These are phyloP conservation scores for Ustilago trichophora DNA, from an alignment of 1,284 basidiomycete genomes.

Conservation along the genomic window DNA sequence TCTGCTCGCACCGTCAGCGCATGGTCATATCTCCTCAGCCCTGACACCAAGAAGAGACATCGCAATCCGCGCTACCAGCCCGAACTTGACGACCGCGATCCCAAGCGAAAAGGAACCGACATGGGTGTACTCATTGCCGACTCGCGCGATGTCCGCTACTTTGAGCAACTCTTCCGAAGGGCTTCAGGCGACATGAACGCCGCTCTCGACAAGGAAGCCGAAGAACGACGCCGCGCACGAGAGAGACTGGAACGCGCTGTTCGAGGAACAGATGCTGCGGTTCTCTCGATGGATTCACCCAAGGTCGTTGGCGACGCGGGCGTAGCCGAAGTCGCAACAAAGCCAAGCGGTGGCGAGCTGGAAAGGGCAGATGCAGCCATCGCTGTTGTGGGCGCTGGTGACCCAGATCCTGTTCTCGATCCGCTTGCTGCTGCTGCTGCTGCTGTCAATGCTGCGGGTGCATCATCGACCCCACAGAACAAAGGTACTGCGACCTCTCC, in stretches of 20 bases:
- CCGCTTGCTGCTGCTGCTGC: slow-evolving; percentile 19
- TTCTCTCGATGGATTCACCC: slow-evolving; percentile 4
- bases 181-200: slow-evolving; percentile 46
- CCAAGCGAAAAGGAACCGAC: slow-evolving; percentile 66
- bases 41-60: slow-evolving; percentile 61
- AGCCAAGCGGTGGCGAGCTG: slow-evolving; percentile 22
- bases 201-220: slow-evolving; percentile 39
- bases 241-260: slow-evolving; percentile 42
- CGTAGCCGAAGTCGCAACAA: background rate
- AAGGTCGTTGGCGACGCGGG: background rate
- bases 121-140: slow-evolving; percentile 63
- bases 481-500: slow-evolving; percentile 4
- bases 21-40: slow-evolving; percentile 70
- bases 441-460: no score
- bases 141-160: slow-evolving; percentile 50
- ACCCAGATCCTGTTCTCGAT: slow-evolving; percentile 35
- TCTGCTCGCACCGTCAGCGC: slow-evolving; percentile 72
- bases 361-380: slow-evolving; percentile 23
- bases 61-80: slow-evolving; percentile 78
- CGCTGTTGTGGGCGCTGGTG: slow-evolving; percentile 29
- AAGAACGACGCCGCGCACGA: slow-evolving; percentile 37
- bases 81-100: slow-evolving; percentile 76
- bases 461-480: background rate
- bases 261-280: slow-evolving; percentile 12
- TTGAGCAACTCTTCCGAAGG: slow-evolving; percentile 41